Base-by-base conservation (phyloP, 208 protist genomes). In the Trypanosoma conorhini region DNA sequence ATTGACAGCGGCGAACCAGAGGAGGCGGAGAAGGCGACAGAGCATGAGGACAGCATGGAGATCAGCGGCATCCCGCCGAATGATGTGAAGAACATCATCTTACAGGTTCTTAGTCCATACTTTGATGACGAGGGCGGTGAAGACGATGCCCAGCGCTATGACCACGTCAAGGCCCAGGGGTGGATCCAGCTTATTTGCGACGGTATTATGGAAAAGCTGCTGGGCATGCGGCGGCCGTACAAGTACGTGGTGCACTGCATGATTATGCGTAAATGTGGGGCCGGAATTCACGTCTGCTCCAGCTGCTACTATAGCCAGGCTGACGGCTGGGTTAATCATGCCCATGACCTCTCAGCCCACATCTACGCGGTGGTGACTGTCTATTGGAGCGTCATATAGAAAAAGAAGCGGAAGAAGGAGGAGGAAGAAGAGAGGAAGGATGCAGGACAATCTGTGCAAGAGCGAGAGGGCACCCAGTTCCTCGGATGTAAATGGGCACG, bases 81-180 rank as follows among this genome's bases (percentile, higher is more conserved):
- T 62, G 87, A 93, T 61, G 90, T 95, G 55, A 95, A 95, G 72
- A 95, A 95, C 62, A 93, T 95, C 52, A 91, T 95, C 40, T 44
- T 93, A 57, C 90, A 95, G 63, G 81, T 89, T 31, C 65, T 92
- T 24, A 89, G 86, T 46, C 90, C 86, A 12, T 93, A 93, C 76
- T 87, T 95, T 46, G 90, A 95, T 67, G 89, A 95, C 56, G 87
- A 95, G 52, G 88, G 74, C 3, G 73, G 81, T 33, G 74, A 79
- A 48, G 79, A 93, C 67, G 79, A 81, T 22, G 88, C 82, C 24
- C 87, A 90, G 70, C 81, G 83, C 33, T 96, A 96, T 64, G 88
- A 93, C 50, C 91, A 96, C 72, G 77, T 79, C 30, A 93, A 91
- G 67, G 65, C 80, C 0, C 69, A 86, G 21, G 76, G 70, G 40